Conservation (phyloP, 805 yeast species). For the Wickerhamomyces canadensis region DNA sequence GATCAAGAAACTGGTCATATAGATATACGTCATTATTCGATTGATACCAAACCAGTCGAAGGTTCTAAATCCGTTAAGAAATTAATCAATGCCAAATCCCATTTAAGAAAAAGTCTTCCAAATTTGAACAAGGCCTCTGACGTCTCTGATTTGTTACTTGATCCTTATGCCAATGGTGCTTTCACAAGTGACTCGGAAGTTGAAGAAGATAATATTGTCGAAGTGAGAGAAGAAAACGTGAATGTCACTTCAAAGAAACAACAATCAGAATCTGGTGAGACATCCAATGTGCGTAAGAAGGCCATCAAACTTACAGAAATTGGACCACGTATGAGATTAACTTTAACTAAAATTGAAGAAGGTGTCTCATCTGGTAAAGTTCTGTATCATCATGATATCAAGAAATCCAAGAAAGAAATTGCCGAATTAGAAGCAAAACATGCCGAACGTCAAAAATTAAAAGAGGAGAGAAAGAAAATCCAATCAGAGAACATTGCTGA, state of each 20-base stretch:
- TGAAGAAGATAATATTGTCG: slow-evolving; percentile 84
- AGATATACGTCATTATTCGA: slow-evolving; percentile 85
- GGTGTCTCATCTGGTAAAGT: slow-evolving; percentile 88
- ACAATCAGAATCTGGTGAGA: slow-evolving; percentile 16
- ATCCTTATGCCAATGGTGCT: slow-evolving; percentile 74
- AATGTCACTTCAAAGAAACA: slow-evolving; percentile 18
- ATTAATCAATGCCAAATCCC: slow-evolving; percentile 19
- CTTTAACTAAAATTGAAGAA: slow-evolving; percentile 83
- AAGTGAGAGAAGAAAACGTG: slow-evolving; percentile 33
- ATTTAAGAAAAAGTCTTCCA: slow-evolving; percentile 20
- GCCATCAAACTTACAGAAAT: slow-evolving; percentile 90
- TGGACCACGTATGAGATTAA: slow-evolving; percentile 82
- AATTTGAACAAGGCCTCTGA: slow-evolving; percentile 52
- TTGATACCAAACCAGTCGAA: slow-evolving; percentile 80
- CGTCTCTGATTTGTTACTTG: slow-evolving; percentile 77
- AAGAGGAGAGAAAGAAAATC: slow-evolving; percentile 65
- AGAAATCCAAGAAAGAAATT: slow-evolving; percentile 58
- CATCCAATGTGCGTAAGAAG: slow-evolving; percentile 43
- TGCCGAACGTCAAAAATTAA: slow-evolving; percentile 51
- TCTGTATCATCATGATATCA: slow-evolving; percentile 68
- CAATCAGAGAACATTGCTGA: slow-evolving; percentile 75
- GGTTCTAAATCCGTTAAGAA: slow-evolving; percentile 29
- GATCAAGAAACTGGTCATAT: slow-evolving; percentile 65
- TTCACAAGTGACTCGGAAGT: slow-evolving; percentile 90
- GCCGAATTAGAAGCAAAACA: slow-evolving; percentile 63